These are phyloP conservation scores for Acanthochlamys bracteata DNA, from an alignment of 106 monocot species.

Conservation along the genomic window DNA sequence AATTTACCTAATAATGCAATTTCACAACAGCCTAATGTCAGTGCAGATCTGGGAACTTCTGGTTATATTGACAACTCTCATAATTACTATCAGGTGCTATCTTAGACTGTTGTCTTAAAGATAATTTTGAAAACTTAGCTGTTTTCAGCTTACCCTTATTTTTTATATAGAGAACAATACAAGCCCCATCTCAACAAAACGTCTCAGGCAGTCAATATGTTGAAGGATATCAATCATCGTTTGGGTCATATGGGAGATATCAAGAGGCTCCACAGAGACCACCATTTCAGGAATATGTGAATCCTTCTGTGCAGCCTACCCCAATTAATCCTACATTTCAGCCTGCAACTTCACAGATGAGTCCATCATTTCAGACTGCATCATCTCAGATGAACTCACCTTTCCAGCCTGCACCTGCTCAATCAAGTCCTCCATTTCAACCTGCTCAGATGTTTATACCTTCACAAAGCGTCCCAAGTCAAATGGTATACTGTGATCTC, in stretches of 20 bases:
- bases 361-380: too few species aligned
- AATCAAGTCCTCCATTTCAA: conserved; percentile 22
- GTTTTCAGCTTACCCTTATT: neutral
- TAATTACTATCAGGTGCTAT: conserved; percentile 38
- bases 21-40: conserved; percentile 19
- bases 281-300: conserved; percentile 27
- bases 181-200: conserved; percentile 19
- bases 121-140: neutral
- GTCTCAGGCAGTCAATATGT: conserved; percentile 21
- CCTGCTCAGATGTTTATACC: conserved; percentile 64
- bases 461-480: conserved; percentile 19
- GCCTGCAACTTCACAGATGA: neutral
- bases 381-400: too few species aligned
- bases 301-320: neutral
- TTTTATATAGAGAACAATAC: conserved; percentile 21
- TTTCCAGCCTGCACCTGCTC: too few species aligned
- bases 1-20: conserved; percentile 7
- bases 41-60: conserved; percentile 15
- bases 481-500: neutral
- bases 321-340: neutral
- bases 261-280: conserved; percentile 31
- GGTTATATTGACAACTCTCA: conserved; percentile 19
- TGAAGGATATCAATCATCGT: conserved; percentile 43
- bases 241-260: conserved; percentile 43
- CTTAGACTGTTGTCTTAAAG: neutral